Evolutionary conservation across 768 basidiomycete genomes (phyloP).

Genomic region (Lentinus tigrinus): DNA sequence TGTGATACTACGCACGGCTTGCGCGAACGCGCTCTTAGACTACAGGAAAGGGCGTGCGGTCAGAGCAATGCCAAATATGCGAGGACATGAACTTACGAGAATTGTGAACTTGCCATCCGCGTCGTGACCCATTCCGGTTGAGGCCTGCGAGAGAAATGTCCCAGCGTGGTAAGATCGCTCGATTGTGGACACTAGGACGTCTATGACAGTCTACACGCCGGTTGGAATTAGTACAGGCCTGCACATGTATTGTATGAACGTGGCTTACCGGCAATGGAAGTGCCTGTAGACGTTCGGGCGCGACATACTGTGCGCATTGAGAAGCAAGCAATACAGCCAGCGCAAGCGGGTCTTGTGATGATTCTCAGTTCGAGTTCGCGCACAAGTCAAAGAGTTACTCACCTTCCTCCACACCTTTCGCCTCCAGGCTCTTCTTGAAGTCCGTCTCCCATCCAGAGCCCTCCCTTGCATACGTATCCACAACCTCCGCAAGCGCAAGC

Average conservation of each 20-base stretch:
- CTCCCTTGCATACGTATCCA: conserved; percentile 51
- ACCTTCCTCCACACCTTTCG: conserved; percentile 42
- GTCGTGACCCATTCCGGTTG: conserved; percentile 23
- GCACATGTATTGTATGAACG: neutral
- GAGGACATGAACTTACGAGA: conserved; percentile 7
- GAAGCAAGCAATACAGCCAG: conserved; percentile 48
- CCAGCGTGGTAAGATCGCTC: conserved; percentile 57
- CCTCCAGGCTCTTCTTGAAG: conserved; percentile 47
- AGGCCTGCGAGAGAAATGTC: conserved; percentile 42
- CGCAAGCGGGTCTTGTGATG: conserved; percentile 23
- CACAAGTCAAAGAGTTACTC: neutral
- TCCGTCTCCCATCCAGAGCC: conserved; percentile 61
- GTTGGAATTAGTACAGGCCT: neutral
- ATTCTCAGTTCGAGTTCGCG: neutral
- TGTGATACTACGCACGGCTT: conserved; percentile 16
- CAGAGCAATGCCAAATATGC: neutral
- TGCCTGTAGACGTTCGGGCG: conserved; percentile 53
- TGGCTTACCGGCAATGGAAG: conserved; percentile 51
- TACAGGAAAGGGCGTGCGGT: neutral
- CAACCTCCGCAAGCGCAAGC: conserved; percentile 70
- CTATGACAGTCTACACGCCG: conserved; percentile 32
- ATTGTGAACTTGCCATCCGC: conserved; percentile 16
- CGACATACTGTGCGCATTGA: conserved; percentile 57
- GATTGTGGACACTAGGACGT: conserved; percentile 42
- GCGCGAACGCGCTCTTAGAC: conserved; percentile 11